Evolutionary conservation across 352 stramenopile genomes (phyloP).

Genomic region (Phytophthora tentaculata): DNA sequence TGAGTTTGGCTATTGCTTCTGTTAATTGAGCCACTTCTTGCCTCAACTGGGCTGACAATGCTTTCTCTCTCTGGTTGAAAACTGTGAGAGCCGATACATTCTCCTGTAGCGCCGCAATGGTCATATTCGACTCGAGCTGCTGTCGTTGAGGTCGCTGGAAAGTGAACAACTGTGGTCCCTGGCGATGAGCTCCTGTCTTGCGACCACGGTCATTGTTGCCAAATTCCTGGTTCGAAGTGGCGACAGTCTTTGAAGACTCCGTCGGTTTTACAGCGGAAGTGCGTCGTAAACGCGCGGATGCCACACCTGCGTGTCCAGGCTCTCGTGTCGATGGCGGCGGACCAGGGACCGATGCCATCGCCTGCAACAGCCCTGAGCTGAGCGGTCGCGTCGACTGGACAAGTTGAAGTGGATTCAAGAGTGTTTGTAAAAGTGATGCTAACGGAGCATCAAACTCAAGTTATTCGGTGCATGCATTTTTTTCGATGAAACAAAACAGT

Average conservation of each 20-base stretch:
- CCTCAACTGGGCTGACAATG: slow-evolving; percentile 43
- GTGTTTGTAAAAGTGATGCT: background rate
- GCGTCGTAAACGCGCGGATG: slow-evolving; percentile 35
- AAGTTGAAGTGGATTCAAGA: slow-evolving; percentile 20
- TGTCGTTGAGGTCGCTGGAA: slow-evolving; percentile 35
- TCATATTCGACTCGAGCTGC: slow-evolving; percentile 37
- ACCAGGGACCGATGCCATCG: slow-evolving; percentile 20
- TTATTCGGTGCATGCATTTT: too few species aligned
- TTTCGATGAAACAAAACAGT: too few species aligned
- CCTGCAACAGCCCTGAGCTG: background rate
- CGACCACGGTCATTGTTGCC: slow-evolving; percentile 3
- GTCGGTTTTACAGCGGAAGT: slow-evolving; percentile 15
- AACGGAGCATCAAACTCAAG: too few species aligned
- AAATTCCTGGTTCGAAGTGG: slow-evolving; percentile 27
- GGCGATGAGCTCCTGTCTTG: slow-evolving; percentile 2
- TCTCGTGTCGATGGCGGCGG: slow-evolving; percentile 29
- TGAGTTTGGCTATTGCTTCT: slow-evolving; percentile 37
- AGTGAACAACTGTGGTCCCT: slow-evolving; percentile 25
- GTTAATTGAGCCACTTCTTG: slow-evolving; percentile 46
- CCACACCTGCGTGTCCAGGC: slow-evolving; percentile 19
- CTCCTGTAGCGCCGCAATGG: slow-evolving; percentile 49
- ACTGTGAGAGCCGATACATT: slow-evolving; percentile 52
- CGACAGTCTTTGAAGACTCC: background rate
- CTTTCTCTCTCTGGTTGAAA: slow-evolving; percentile 60
- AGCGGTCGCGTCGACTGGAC: slow-evolving; percentile 21